These are phyloP conservation scores for Solanum okadae DNA, from an alignment of 257 asterid genomes.

Conservation along the genomic window DNA sequence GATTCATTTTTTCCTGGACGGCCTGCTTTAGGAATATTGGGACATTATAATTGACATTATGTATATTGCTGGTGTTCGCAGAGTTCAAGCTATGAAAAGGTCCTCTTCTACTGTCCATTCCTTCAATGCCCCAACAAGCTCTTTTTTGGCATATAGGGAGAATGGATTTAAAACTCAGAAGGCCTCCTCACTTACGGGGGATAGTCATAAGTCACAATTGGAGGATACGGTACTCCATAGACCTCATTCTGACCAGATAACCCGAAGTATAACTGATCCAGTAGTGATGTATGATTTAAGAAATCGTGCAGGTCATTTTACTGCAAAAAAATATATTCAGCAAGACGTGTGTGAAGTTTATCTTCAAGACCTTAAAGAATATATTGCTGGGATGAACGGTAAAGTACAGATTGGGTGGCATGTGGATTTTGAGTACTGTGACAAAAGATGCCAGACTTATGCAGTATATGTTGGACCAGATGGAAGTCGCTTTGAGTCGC, in stretches of 20 bases:
- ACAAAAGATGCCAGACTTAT: slow-evolving; percentile 37
- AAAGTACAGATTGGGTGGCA: slow-evolving; percentile 64
- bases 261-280: slow-evolving; percentile 11
- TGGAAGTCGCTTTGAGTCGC: slow-evolving; percentile 59
- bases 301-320: slow-evolving; percentile 15
- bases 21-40: neutral
- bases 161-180: slow-evolving; percentile 20
- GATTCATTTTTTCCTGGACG: neutral
- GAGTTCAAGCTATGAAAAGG: slow-evolving; percentile 33
- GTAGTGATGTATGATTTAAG: slow-evolving; percentile 21
- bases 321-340: slow-evolving; percentile 18
- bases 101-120: slow-evolving; percentile 31
- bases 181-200: slow-evolving; percentile 15
- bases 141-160: slow-evolving; percentile 10
- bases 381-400: slow-evolving; percentile 61
- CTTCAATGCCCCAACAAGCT: slow-evolving; percentile 9
- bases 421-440: slow-evolving; percentile 60
- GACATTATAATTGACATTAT: neutral
- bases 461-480: slow-evolving; percentile 64
- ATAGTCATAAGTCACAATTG: slow-evolving; percentile 16
- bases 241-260: slow-evolving; percentile 12
- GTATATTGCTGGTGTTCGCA: slow-evolving; percentile 21
- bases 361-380: slow-evolving; percentile 57
- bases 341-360: slow-evolving; percentile 40
- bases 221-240: slow-evolving; percentile 11